These are phyloP conservation scores for Neonectria hederae DNA, from an alignment of 2,329 filamentous ascomycete genomes.

Conservation along the genomic window DNA sequence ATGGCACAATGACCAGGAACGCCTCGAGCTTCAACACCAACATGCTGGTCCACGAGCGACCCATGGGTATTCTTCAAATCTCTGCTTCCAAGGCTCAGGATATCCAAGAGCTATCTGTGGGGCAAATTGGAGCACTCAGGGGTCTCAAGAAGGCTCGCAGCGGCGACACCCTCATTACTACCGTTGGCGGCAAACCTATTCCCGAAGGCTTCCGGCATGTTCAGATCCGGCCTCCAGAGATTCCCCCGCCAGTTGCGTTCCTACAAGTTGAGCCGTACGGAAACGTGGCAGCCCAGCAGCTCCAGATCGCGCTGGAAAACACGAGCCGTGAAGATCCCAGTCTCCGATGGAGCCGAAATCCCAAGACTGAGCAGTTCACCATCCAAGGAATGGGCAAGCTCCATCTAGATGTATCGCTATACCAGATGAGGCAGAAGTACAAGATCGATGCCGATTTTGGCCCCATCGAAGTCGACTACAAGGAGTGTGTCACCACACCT, in stretches of 20 bases:
- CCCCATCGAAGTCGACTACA: constrained; percentile 93
- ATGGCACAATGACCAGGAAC: constrained; percentile 79
- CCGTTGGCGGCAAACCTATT: constrained; percentile 68
- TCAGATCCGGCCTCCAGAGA: constrained; percentile 86
- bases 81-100: constrained; percentile 89
- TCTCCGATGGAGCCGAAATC: constrained; percentile 82
- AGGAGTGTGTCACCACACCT: constrained; percentile 75
- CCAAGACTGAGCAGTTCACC: constrained; percentile 92
- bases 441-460: constrained; percentile 89
- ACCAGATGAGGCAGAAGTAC: constrained; percentile 87
- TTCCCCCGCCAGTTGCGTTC: constrained; percentile 95
- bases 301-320: constrained; percentile 79
- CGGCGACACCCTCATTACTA: constrained; percentile 88
- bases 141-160: constrained; percentile 92
- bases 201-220: constrained; percentile 76
- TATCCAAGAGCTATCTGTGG: constrained; percentile 79
- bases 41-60: constrained; percentile 79
- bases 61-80: constrained; percentile 85
- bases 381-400: constrained; percentile 96
- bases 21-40: constrained; percentile 87
- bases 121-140: constrained; percentile 93
- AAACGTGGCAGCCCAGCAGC: constrained; percentile 79
- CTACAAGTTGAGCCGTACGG: constrained; percentile 88
- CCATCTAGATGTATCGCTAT: constrained; percentile 91
- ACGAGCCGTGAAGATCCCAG: constrained; percentile 93